Percentiles rank a stretch among this genome's conserved stretches.
Evolutionary conservation across 176 grass and related monocot genomes (phyloP).

Genomic region (Eleusine indica): DNA sequence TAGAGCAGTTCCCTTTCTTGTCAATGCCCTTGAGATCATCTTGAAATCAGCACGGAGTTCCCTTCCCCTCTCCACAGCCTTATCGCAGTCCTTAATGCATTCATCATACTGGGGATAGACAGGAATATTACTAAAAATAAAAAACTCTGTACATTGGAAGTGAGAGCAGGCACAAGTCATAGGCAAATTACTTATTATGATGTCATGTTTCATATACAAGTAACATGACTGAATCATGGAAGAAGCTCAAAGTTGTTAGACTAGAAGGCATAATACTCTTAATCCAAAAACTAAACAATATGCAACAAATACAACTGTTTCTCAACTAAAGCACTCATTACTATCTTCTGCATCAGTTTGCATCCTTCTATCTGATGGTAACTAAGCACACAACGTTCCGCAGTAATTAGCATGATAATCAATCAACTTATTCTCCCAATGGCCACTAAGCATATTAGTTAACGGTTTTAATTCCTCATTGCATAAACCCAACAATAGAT

Average conservation of each 20-base stretch:
- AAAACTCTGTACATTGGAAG: not conserved
- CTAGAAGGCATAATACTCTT: not conserved
- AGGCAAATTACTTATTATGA: not conserved
- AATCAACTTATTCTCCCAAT: not conserved
- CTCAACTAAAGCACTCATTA: not conserved
- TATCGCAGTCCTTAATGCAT: slow-evolving; percentile 95
- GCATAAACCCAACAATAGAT: not conserved
- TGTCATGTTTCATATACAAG: not conserved
- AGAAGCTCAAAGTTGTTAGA: not conserved
- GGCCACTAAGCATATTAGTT: not conserved
- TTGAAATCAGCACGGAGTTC: slow-evolving; percentile 96
- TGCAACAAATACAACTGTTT: slow-evolving; percentile 7
- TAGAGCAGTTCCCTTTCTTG: slow-evolving; percentile 97
- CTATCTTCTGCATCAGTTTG: not conserved
- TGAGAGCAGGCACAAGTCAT: not conserved
- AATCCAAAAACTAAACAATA: not conserved
- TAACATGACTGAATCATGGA: not conserved
- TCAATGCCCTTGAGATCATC: slow-evolving; percentile 92
- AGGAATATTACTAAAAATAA: not conserved
- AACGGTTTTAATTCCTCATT: not conserved
- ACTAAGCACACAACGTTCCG: not conserved
- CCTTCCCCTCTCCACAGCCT: slow-evolving; percentile 95
- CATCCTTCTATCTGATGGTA: not conserved
- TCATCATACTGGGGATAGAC: slow-evolving; percentile 69
- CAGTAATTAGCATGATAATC: not conserved